These are phyloP conservation scores for Exophiala alcalophila DNA, from an alignment of 2,329 filamentous ascomycete genomes.

Conservation along the genomic window DNA sequence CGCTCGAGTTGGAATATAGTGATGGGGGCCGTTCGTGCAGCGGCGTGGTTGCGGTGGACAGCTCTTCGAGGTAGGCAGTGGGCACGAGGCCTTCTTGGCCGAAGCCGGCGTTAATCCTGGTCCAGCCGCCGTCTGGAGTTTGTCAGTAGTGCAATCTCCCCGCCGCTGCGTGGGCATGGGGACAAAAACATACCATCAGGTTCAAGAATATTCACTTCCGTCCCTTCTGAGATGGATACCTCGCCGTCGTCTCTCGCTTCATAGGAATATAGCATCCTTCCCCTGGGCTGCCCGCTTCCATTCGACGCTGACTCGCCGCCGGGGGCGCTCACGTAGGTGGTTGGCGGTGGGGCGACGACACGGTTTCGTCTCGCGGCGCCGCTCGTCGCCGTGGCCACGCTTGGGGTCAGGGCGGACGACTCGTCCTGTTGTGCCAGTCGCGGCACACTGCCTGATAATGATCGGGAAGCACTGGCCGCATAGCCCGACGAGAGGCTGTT, in stretches of 20 bases:
- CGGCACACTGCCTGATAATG: constrained; percentile 60
- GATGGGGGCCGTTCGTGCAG: constrained; percentile 61
- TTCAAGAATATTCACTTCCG: constrained; percentile 74
- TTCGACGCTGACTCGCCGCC: constrained; percentile 41
- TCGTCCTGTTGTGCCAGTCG: constrained; percentile 54
- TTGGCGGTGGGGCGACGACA: constrained; percentile 81
- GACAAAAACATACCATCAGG: constrained; percentile 69
- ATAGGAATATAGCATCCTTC: constrained; percentile 87
- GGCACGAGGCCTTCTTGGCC: constrained; percentile 79
- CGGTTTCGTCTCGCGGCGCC: constrained; percentile 57
- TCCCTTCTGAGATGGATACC: constrained; percentile 73
- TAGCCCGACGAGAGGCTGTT: constrained; percentile 87
- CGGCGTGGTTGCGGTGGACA: constrained; percentile 39
- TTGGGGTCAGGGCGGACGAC: constrained; percentile 40
- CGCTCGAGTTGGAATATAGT: constrained; percentile 73
- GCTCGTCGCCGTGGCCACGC: constrained; percentile 29
- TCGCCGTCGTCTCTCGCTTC: constrained; percentile 79
- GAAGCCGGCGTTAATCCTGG: constrained; percentile 71
- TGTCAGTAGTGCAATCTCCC: constrained; percentile 18
- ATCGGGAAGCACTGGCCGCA: constrained; percentile 72
- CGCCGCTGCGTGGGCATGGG: no score
- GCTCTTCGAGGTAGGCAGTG: constrained; percentile 74
- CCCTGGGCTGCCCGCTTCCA: constrained; percentile 58
- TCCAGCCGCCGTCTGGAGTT: constrained; percentile 83
- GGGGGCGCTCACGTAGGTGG: constrained; percentile 70